Base-by-base conservation (phyloP, 2,329 filamentous ascomycete species). In the Colletotrichum cordylinicola region DNA sequence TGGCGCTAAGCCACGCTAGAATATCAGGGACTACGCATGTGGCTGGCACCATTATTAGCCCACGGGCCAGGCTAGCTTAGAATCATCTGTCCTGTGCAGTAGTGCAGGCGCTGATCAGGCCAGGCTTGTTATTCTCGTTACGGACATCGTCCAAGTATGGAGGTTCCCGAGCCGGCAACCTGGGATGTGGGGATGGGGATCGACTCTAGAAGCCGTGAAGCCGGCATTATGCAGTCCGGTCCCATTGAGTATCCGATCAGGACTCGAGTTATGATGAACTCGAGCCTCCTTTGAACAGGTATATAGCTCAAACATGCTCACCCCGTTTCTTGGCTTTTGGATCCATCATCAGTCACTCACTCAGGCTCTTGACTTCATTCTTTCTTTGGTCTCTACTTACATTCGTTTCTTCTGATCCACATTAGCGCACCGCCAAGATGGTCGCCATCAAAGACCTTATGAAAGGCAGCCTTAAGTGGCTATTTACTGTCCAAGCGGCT, bases 351-450 rank as follows among this genome's bases (percentile, higher is more conserved):
- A 65, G n/a, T 31, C 27, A 43, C 64, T 75, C 73, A 37, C 70
- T 73, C 18, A 39, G 31, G 56, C 33, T 24, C 52, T 52, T 58
- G 70, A 60, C n/a, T 35, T 48, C 62, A 27, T 31, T 72, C 60
- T 21, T 33, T 48, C 43, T 48, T 48, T 48, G 43, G 43, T 48
- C 43, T 48, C 43, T 56, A 72, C 3, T 15, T 27, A 67, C 60
- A 72, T 60, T 72, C 69, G 39, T 67, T 72, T 58, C 39, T 65
- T 58, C 31, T 65, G 37, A 37, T 27, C 31, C 69, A 15, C 31
- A 33, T 18, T 33, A 21, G 60, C 75, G 62, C 69, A 31, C 60
- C 64, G 67, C 75, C 78, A 76, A 76, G 16, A 83, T 83, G 82
- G 78, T 79, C 67, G 56, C 79, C 12, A 39, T 82, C 24, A 73